These are phyloP conservation scores for Eimeria maxima DNA, from an alignment of 169 alveolate genomes.

Conservation along the genomic window DNA sequence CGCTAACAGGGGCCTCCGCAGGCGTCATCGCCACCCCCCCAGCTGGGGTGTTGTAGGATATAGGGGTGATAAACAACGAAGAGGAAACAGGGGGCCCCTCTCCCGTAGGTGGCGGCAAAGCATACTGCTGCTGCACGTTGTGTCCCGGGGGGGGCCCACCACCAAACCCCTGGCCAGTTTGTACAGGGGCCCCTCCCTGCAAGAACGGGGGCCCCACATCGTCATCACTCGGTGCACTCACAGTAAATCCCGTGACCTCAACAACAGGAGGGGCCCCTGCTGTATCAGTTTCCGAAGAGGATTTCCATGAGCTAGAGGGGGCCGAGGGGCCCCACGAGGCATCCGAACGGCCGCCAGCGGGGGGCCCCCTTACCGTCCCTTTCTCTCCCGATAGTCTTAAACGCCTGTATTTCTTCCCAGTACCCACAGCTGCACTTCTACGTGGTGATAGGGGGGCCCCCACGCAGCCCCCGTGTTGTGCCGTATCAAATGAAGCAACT, in stretches of 20 bases:
- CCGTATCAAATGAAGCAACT: neutral
- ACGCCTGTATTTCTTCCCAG: neutral
- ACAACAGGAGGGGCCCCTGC: slow-evolving; percentile 23
- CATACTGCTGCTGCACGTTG: slow-evolving; percentile 41
- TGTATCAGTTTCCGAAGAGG: slow-evolving; percentile 32
- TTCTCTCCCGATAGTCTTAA: neutral
- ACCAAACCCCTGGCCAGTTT: neutral
- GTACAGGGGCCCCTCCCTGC: slow-evolving; percentile 27
- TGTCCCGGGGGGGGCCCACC: neutral
- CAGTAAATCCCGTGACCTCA: slow-evolving; percentile 15
- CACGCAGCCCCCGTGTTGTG: neutral
- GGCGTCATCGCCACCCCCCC: neutral
- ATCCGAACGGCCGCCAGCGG: slow-evolving; percentile 1
- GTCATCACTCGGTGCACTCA: slow-evolving; percentile 39
- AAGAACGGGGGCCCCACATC: slow-evolving; percentile 55
- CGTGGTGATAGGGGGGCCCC: neutral
- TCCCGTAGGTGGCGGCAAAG: neutral
- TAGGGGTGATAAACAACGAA: neutral
- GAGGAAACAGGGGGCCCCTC: slow-evolving; percentile 15
- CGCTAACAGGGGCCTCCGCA: neutral
- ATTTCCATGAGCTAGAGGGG: slow-evolving; percentile 36
- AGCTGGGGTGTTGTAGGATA: neutral
- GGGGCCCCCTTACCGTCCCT: slow-evolving; percentile 6
- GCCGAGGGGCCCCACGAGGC: slow-evolving; percentile 42
- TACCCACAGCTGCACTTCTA: neutral